Evolutionary conservation across 2,329 filamentous ascomycete genomes (phyloP).

Genomic region (Aphanocladium album): DNA sequence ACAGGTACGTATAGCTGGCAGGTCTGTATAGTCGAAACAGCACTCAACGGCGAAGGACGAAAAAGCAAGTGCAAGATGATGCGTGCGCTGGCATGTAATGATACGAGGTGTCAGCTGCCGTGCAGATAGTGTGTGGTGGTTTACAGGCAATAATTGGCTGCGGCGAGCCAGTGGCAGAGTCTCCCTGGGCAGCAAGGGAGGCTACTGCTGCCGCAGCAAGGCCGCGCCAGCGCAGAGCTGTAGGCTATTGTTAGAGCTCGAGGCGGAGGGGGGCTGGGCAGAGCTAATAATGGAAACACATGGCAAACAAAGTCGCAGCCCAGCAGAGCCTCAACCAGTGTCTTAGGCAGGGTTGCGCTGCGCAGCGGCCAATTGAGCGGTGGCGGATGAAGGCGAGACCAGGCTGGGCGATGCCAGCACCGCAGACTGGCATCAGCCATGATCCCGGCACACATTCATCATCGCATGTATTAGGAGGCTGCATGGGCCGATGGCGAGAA

Average conservation of each 20-base stretch:
- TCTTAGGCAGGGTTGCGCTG: not conserved
- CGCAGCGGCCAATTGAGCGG: not conserved
- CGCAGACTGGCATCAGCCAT: not conserved
- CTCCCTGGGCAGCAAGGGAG: not conserved
- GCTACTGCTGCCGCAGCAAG: not conserved
- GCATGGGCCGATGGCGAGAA: not conserved
- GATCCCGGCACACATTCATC: not conserved
- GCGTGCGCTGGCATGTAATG: not conserved
- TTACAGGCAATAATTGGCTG: not conserved
- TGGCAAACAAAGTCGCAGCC: not conserved
- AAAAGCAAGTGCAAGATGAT: not conserved
- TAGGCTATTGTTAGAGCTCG: not conserved
- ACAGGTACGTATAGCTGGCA: too few species aligned
- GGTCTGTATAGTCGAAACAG: too few species aligned
- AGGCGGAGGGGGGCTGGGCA: not conserved
- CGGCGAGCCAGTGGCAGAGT: not conserved
- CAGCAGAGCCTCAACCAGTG: constrained; percentile 1
- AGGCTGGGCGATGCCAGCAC: too few species aligned
- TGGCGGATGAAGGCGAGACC: not conserved
- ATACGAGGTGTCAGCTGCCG: not conserved
- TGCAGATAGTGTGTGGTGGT: not conserved
- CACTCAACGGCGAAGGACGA: not conserved
- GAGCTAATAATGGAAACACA: not conserved
- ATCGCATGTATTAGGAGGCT: not conserved
- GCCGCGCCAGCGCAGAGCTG: not conserved